Base-by-base conservation (phyloP, 2,329 filamentous ascomycete genomes). In the Thelonectria blattea region DNA sequence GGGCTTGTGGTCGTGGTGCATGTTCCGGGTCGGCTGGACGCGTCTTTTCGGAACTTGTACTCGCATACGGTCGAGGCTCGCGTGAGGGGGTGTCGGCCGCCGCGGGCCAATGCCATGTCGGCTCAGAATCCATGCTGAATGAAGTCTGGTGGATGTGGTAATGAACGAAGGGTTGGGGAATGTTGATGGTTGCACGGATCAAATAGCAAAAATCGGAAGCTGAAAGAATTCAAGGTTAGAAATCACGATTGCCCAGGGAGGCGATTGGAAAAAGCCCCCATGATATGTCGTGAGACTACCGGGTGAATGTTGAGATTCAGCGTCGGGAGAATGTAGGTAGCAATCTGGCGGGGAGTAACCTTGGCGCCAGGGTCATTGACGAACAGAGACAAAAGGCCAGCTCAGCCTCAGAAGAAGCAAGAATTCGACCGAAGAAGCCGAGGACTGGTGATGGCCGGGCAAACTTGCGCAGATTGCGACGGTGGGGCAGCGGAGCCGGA, bases 361-460 rank as follows among this genome's bases (percentile, higher is more conserved):
- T 45, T 52, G 57, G 55, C 49, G 64, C 67, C 63, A 64, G 60
- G 64, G 56, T 65, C 55, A 64, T 63, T n/a, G 51, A 67, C 66
- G 58, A 45, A 59, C 55, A 51, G 62, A 58, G 52, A 55, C 58
- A 70, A 72, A 65, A 74, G 71, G 72, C 69, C 72, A 75, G 66
- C 66, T 73, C 69, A 75, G 71, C 69, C 63, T 65, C 54, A 47
- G 24, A 34, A 62, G 68, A 68, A 68, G 11, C 34, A 65, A 52
- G 69, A 71, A 71, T 56, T 48, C 64, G 59, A 65, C 69, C 69
- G 69, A 72, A 68, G 27, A 43, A 62, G 65, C 70, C 70, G 70
- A 64, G 55, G 43, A 64, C 56, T 55, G 55, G 63, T 65, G 64
- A 58, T 69, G 55, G 56, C 54, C 15, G 11, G 34, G 11, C 34